These are phyloP conservation scores for Exophiala viscosa DNA, from an alignment of 2,329 filamentous ascomycete genomes.

Conservation along the genomic window DNA sequence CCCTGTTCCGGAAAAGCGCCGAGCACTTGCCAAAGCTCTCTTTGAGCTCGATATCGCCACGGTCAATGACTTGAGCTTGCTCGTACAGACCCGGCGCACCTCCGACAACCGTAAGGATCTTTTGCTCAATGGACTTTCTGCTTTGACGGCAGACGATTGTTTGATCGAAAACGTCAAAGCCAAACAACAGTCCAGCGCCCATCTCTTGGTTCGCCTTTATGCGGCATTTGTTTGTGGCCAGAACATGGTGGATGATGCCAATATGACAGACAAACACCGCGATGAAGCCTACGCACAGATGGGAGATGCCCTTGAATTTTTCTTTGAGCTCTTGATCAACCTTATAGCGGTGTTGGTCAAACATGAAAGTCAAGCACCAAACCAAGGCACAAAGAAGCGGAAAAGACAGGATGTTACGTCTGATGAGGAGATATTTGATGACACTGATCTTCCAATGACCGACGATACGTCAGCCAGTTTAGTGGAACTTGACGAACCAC, in stretches of 20 bases:
- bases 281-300: slow-evolving; percentile 13
- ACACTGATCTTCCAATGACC: slow-evolving; percentile 8
- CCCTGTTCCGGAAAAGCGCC: slow-evolving; percentile 32
- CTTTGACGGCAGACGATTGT: not conserved
- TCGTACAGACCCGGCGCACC: slow-evolving; percentile 1
- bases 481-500: slow-evolving; percentile 3
- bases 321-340: slow-evolving; percentile 1
- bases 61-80: not conserved
- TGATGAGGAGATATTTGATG: slow-evolving; percentile 6
- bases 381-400: slow-evolving; percentile 13
- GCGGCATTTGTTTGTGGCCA: slow-evolving; percentile 15
- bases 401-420: slow-evolving; percentile 9
- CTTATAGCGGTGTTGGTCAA: slow-evolving; percentile 1
- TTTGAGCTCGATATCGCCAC: slow-evolving; percentile 9
- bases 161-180: slow-evolving; percentile 1
- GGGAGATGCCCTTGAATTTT: slow-evolving; percentile 5
- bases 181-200: not conserved
- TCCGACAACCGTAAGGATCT: not conserved
- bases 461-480: slow-evolving; percentile 11
- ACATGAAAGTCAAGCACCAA: not conserved
- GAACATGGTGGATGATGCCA: slow-evolving; percentile 1
- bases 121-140: slow-evolving; percentile 7
- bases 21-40: slow-evolving; percentile 32
- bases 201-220: slow-evolving; percentile 11
- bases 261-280: not conserved